These are phyloP conservation scores for Penicillium corylophilum DNA, from an alignment of 2,329 filamentous ascomycete genomes.

Conservation along the genomic window DNA sequence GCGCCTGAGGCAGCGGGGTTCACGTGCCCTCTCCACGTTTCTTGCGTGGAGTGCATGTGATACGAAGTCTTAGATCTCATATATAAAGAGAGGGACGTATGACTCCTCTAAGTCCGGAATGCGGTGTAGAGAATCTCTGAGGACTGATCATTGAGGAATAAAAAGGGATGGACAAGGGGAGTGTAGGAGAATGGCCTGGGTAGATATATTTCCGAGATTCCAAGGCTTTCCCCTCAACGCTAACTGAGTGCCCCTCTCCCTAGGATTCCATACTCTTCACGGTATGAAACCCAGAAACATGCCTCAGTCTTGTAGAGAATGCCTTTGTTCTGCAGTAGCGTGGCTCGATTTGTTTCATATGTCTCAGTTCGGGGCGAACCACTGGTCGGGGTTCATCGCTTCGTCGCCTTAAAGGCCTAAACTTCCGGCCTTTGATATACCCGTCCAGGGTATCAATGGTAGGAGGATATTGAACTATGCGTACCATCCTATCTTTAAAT, in stretches of 20 bases:
- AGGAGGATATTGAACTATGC: neutral
- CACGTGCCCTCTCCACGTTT: constrained; percentile 12
- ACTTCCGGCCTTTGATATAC: neutral
- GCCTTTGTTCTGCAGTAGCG: constrained; percentile 16
- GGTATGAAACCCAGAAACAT: neutral
- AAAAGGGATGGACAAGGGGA: constrained; percentile 1
- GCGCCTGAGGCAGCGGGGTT: constrained; percentile 2
- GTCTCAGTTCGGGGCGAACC: constrained; percentile 8
- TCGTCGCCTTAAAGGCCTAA: neutral
- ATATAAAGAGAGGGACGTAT: neutral
- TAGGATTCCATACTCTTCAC: neutral
- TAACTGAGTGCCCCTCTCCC: neutral
- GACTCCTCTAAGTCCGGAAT: neutral
- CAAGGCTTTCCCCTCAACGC: neutral
- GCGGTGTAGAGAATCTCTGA: neutral
- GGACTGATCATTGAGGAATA: no score
- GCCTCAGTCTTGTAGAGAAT: neutral
- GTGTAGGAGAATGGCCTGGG: neutral
- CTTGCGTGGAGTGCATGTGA: neutral
- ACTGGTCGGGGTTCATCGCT: neutral
- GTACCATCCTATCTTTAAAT: neutral
- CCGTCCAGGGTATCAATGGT: no score
- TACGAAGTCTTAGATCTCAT: neutral
- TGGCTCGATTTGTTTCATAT: constrained; percentile 16
- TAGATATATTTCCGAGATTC: constrained; percentile 3